A percentile compares a stretch with the other conserved stretches of the same genome.
These are phyloP conservation scores for Pterocarpus macrocarpus DNA, from an alignment of 306 rosid genomes.

Conservation along the genomic window DNA sequence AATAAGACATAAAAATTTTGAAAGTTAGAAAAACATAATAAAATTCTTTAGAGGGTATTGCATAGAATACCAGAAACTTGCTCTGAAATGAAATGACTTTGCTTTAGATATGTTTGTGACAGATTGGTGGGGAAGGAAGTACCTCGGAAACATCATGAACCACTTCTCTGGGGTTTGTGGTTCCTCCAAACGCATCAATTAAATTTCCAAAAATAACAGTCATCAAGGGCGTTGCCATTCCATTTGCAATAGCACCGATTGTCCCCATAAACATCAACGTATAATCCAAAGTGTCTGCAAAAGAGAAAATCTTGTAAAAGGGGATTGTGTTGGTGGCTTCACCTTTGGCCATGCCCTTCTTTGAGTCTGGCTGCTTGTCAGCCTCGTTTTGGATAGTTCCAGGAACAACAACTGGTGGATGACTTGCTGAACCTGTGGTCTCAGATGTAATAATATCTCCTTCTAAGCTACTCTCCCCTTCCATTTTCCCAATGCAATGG, in stretches of 20 bases:
- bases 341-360: conserved; percentile 36
- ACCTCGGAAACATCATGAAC: conserved; percentile 68
- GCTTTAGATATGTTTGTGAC: not conserved
- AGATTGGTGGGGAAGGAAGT: not conserved
- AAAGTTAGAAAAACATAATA: no score
- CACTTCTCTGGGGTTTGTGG: conserved; percentile 34
- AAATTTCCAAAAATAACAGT: conserved; percentile 58
- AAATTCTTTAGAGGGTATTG: no score
- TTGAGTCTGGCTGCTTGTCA: conserved; percentile 21
- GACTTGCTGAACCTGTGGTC: not conserved
- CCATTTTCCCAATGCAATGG: not conserved
- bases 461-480: not conserved
- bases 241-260: conserved; percentile 67
- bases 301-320: conserved; percentile 66
- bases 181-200: conserved; percentile 62
- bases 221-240: conserved; percentile 59
- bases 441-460: conserved; percentile 10
- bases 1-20: no score
- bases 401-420: not conserved
- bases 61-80: not conserved
- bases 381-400: not conserved
- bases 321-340: conserved; percentile 55
- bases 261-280: conserved; percentile 63
- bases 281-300: conserved; percentile 63
- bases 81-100: not conserved